phyloP scores from a whole-genome alignment of 805 yeast genomes.

The Tetrapisispora phaffii region DNA sequence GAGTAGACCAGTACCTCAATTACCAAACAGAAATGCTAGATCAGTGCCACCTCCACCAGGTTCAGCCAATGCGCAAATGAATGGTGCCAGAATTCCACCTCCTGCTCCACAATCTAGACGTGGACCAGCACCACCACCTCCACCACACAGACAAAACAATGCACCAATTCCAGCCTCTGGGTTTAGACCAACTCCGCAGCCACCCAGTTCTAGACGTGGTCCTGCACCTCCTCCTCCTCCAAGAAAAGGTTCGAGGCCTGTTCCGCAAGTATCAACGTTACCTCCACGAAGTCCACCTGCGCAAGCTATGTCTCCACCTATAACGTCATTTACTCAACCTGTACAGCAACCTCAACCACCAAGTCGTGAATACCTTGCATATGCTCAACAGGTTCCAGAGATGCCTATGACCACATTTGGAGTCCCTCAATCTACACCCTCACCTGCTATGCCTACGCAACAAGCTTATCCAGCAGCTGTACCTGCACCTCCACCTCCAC shows the following conservation, averaged over 20 bases:
- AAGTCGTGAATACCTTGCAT: too few relatives aligned
- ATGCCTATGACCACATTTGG: conserved; percentile 6
- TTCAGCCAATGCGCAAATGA: conserved; percentile 4
- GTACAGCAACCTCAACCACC: background rate
- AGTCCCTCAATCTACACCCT: background rate
- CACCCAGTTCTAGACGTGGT: conserved; percentile 9
- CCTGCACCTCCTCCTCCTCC: conserved; percentile 19
- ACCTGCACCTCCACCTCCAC: conserved; percentile 2
- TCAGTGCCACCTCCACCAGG: conserved; percentile 7
- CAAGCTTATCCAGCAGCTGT: background rate
- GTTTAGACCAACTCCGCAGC: background rate
- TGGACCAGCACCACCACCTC: conserved; percentile 27
- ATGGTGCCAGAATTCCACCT: conserved; percentile 6
- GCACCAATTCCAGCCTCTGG: conserved; percentile 18
- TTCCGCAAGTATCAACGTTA: background rate
- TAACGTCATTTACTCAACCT: conserved; percentile 3
- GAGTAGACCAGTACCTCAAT: conserved; percentile 16
- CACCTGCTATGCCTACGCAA: background rate
- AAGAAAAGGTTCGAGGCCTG: conserved; percentile 12
- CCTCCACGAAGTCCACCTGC: background rate
- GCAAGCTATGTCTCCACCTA: conserved; percentile 7
- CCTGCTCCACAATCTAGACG: conserved; percentile 24
- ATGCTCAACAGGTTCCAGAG: conserved; percentile 4
- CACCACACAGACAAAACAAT: conserved; percentile 18
- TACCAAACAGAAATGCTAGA: conserved; percentile 9